phyloP scores from a whole-genome alignment of 2,329 filamentous ascomycete genomes.

The Camptophora hylomeconis region DNA sequence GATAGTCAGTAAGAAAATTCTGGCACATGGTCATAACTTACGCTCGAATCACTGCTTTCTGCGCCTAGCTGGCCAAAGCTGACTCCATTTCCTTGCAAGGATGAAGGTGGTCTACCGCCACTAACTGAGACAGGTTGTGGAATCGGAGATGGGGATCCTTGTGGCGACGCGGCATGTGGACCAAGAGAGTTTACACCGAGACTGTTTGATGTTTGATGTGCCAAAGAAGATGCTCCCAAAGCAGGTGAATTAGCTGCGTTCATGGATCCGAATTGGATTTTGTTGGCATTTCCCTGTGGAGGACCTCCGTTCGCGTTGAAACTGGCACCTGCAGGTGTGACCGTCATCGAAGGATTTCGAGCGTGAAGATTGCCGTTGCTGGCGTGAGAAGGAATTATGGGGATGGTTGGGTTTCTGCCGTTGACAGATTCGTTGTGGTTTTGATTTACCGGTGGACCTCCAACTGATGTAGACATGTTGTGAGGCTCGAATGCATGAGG shows the following conservation, averaged over 20 bases:
- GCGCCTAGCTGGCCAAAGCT: conserved; percentile 72
- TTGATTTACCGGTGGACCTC: conserved; percentile 16
- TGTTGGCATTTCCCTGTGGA: conserved; percentile 32
- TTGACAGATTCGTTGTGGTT: conserved; percentile 16
- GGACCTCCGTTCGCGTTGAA: conserved; percentile 59
- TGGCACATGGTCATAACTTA: too few species aligned
- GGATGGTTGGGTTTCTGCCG: conserved; percentile 34
- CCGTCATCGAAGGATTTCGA: conserved; percentile 82
- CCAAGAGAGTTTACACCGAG: conserved; percentile 14
- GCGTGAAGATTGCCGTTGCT: conserved; percentile 67
- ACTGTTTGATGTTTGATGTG: conserved; percentile 12
- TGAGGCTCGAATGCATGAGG: conserved; percentile 19
- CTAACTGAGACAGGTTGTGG: conserved; percentile 75
- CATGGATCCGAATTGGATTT: conserved; percentile 49
- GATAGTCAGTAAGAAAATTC: conserved; percentile 14
- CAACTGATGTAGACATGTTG: conserved; percentile 19
- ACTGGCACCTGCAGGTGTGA: conserved; percentile 68
- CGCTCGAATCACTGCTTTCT: conserved; percentile 54
- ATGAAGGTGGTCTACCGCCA: conserved; percentile 68
- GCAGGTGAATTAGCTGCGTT: conserved; percentile 48
- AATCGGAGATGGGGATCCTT: conserved; percentile 83
- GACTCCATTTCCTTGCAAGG: conserved; percentile 57
- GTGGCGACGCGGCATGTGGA: conserved; percentile 63
- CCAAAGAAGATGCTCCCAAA: conserved; percentile 26
- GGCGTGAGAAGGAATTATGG: conserved; percentile 46